Percentiles rank a stretch among this genome's conserved stretches.
Conservation (phyloP, 176 grass and related monocot species). For the Saccharum officinarum region DNA sequence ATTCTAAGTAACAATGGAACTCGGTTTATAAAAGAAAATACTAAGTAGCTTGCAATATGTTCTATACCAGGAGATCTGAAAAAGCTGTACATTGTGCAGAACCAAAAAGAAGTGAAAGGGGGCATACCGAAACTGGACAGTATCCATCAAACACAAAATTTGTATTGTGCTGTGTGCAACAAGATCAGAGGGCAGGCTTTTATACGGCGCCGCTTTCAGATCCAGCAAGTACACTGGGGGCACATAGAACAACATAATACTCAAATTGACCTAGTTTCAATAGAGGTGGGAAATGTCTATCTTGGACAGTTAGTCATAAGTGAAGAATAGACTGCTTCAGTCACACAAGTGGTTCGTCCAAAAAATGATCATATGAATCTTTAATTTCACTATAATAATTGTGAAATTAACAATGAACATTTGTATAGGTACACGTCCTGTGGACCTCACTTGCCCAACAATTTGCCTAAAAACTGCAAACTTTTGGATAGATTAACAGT, state of each 20-base stretch:
- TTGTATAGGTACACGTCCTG: conserved; percentile 49
- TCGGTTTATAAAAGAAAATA: neutral
- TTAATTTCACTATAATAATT: conserved; percentile 80
- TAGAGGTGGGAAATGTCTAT: neutral
- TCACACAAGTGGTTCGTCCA: neutral
- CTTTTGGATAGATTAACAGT: conserved; percentile 42
- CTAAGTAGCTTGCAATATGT: neutral
- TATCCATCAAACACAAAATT: neutral
- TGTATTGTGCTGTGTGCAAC: neutral
- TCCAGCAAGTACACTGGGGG: neutral
- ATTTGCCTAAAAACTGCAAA: conserved; percentile 92
- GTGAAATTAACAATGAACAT: conserved; percentile 76
- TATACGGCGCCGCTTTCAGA: neutral
- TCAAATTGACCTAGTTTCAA: neutral
- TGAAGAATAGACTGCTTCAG: conserved; percentile 21
- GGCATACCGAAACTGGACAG: neutral
- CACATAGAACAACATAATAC: neutral
- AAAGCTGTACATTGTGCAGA: neutral
- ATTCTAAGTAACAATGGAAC: neutral
- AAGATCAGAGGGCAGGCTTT: conserved; percentile 7
- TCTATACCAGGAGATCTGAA: conserved; percentile 15
- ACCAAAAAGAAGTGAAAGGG: neutral
- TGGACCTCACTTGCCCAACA: conserved; percentile 51
- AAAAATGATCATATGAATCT: conserved; percentile 30
- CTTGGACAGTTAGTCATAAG: neutral